Evolutionary conservation across 495 filamentous ascomycete genomes (phyloP).

Genomic region (Penicillium malachiteum): DNA sequence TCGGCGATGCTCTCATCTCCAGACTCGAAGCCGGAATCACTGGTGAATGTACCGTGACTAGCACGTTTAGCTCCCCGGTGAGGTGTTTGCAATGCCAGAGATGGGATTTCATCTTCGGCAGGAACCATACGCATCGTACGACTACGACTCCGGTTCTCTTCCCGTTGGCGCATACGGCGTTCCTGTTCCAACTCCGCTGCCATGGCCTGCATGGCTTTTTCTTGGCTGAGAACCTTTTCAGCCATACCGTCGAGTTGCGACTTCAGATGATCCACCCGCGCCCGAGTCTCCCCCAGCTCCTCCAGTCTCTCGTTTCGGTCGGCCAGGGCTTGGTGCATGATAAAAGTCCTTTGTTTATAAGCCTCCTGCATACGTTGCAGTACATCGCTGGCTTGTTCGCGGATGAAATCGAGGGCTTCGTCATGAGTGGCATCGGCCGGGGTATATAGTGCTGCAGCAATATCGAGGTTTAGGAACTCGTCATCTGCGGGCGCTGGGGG

Average conservation of each 20-base stretch:
- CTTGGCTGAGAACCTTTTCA: slow-evolving; percentile 62
- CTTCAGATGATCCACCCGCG: slow-evolving; percentile 63
- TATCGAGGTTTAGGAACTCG: slow-evolving; percentile 64
- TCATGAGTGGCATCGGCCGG: slow-evolving; percentile 53
- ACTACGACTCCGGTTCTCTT: slow-evolving; percentile 49
- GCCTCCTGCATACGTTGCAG: slow-evolving; percentile 66
- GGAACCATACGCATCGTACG: slow-evolving; percentile 34
- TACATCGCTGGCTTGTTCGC: slow-evolving; percentile 64
- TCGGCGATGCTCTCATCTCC: slow-evolving; percentile 57
- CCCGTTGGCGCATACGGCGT: slow-evolving; percentile 51
- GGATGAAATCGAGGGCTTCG: slow-evolving; percentile 68
- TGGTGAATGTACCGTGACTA: slow-evolving; percentile 51
- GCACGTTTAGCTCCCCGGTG: slow-evolving; percentile 49
- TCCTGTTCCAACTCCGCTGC: slow-evolving; percentile 64
- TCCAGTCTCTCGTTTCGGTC: slow-evolving; percentile 67
- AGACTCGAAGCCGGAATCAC: slow-evolving; percentile 55
- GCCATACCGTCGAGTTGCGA: slow-evolving; percentile 77
- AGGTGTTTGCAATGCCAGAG: slow-evolving; percentile 54
- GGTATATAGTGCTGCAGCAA: slow-evolving; percentile 62
- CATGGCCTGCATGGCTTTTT: slow-evolving; percentile 61
- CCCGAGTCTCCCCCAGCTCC: slow-evolving; percentile 73
- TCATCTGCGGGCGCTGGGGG: slow-evolving; percentile 49
- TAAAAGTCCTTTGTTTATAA: slow-evolving; percentile 61
- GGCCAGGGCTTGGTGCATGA: slow-evolving; percentile 57
- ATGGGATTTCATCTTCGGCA: slow-evolving; percentile 38